Base-by-base conservation (phyloP, 768 basidiomycete genomes). In the Boletus subparvulus region DNA sequence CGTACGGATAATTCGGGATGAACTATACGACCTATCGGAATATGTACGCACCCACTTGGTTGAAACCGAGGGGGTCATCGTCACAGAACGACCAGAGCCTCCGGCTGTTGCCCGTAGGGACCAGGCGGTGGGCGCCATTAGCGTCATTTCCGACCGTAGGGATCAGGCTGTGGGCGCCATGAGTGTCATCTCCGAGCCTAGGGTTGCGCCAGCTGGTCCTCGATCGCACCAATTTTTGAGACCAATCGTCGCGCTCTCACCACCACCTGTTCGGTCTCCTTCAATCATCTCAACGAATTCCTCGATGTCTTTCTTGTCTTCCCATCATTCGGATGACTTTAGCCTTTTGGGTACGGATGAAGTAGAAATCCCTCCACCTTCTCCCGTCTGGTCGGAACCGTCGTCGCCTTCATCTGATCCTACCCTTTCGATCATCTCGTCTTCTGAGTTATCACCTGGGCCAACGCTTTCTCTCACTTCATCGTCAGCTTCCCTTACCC, bases 261-360 rank as follows among this genome's bases (percentile, higher is more conserved):
- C 82, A 4, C 83, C 83, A 4, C 74, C 77, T 16, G 37, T 60
- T 13, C 69, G 76, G 16, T 69, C 77, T 13, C 69, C 74, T 4
- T 79, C 83, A 3, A 73, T 77, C 5, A 73, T 70, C 36, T 77
- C 77, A 6, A 47, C 69, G 41, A 66, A 56, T 16, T 75, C 74
- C 12, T 63, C 60, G 7, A 60, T 66, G 54, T 83, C 81, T 0
- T 83, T 77, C 65, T 61, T 83, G 47, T 81, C 80, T 4, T 83
- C 81, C 17, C 87, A 88, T 58, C 86, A 92, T 59, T 92, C 91
- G 0, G 90, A 93, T 53, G 90, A 90, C 60, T 73, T 77, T 36
- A 72, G 74, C 74, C 57, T 77, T 69, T 65, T 80, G 75, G 77
- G 67, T 56, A 64, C 64, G n/a, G 76, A 75, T 55, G 59, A 70